These are phyloP conservation scores for Effrenium voratum DNA, from an alignment of 73 alveolate genomes.

Conservation along the genomic window DNA sequence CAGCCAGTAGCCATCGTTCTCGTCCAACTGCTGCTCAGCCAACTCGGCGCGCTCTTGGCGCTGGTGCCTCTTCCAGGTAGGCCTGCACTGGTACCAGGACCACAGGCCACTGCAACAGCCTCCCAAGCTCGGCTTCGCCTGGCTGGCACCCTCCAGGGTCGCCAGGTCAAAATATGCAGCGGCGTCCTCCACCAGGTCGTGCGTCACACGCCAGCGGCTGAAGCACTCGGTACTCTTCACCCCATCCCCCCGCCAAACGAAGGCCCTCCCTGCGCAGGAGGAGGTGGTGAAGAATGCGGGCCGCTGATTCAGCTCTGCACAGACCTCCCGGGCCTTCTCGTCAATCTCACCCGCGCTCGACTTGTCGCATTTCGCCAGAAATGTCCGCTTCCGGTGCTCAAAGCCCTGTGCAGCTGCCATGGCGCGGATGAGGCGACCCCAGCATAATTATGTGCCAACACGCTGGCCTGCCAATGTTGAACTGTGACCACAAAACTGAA, in stretches of 20 bases:
- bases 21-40: conserved; percentile 22
- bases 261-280: conserved; percentile 72
- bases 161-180: conserved; percentile 34
- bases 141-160: not conserved
- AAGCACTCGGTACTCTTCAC: conserved; percentile 83
- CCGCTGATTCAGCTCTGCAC: conserved; percentile 55
- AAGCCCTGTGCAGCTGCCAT: conserved; percentile 76
- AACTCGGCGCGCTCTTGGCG: conserved; percentile 42
- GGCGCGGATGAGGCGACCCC: no score
- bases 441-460: no score
- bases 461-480: no score
- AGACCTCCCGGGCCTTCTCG: conserved; percentile 71
- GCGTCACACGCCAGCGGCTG: conserved; percentile 83
- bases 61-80: conserved; percentile 36
- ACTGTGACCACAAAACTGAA: no score
- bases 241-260: conserved; percentile 88
- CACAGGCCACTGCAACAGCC: not conserved
- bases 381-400: conserved; percentile 80
- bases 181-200: conserved; percentile 76
- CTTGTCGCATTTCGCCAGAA: conserved; percentile 53
- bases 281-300: conserved; percentile 86
- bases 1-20: conserved; percentile 56
- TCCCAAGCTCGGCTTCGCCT: not conserved
- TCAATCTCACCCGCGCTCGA: conserved; percentile 85
- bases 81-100: not conserved